Base-by-base conservation (phyloP, 495 filamentous ascomycete species). In the Penicillium samsonianum region DNA sequence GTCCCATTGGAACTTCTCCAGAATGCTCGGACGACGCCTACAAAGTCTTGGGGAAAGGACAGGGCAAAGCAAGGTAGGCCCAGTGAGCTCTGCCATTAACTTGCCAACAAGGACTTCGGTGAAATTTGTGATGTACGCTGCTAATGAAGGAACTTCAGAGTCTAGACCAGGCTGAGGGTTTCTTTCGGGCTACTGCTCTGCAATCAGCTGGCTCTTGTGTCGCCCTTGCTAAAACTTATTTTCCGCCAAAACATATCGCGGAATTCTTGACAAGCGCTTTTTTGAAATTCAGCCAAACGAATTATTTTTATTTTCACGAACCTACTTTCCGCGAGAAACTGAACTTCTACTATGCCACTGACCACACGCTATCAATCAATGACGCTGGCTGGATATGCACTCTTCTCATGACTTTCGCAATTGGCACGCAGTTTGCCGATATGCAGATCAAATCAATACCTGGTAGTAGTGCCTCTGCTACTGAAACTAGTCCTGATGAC, bases 381-480 rank as follows among this genome's bases (percentile, higher is more conserved):
- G 61, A 64, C 31, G 49, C 57, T 1, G 61, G 61, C 19, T 64
- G 61, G 61, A 51, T 64, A 35, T 64, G 61, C 16, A 64, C 61
- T 20, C 61, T 64, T 45, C 57, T 64, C 42, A 65, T 65, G 62
- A 58, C 55, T 12, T 65, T 61, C 10, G 62, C 62, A 12, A 45
- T 61, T 42, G 62, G 62, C 28, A 65, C 58, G 5, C 62, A 65
- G 30, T 65, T 65, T 44, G 62, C 62, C n/a, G 50, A 64, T 35
- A 58, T 64, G 58, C 50, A 64, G 23, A 51, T 58, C 5, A 58
- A 49, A 30, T 33, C 48, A 5, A 41, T 42, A 35, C 3, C 44
- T 12, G 4, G 16, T 22, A 16, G 35, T 16, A 16, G 35, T 16
- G 55, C 37, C 11, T 26, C 50, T 16, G 26, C 46, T 3, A 49